These are phyloP conservation scores for Alternaria burnsii DNA, from an alignment of 2,329 filamentous ascomycete species.

Conservation along the genomic window DNA sequence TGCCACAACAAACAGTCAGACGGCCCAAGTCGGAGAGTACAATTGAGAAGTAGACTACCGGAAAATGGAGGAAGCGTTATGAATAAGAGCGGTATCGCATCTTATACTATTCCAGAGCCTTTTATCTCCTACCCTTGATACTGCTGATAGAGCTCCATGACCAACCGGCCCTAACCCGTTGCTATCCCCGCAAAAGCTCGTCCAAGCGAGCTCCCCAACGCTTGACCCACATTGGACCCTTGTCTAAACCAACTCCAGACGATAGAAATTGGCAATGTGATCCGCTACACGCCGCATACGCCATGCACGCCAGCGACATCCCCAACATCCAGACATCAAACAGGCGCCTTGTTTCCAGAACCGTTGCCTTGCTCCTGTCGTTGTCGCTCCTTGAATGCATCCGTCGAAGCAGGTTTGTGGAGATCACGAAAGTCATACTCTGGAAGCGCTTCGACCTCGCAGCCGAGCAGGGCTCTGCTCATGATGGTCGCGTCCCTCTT, in stretches of 20 bases:
- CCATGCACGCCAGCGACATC: slow-evolving; percentile 2
- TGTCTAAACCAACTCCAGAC: slow-evolving; percentile 14
- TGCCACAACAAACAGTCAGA: not conserved
- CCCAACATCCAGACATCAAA: not conserved
- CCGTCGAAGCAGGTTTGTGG: too few relatives aligned
- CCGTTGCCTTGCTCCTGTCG: not conserved
- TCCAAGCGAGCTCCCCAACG: slow-evolving; percentile 21
- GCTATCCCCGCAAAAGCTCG: slow-evolving; percentile 29
- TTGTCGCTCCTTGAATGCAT: not conserved
- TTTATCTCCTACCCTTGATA: slow-evolving; percentile 16
- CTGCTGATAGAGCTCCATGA: slow-evolving; percentile 16
- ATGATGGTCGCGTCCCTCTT: not conserved
- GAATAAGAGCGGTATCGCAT: slow-evolving; percentile 2
- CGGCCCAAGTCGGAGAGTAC: not conserved
- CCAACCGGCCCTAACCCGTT: slow-evolving; percentile 25
- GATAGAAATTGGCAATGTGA: slow-evolving; percentile 10
- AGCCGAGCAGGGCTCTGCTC: not conserved
- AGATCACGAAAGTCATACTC: not conserved
- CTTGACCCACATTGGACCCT: slow-evolving; percentile 16
- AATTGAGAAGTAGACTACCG: not conserved
- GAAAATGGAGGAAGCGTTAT: not conserved
- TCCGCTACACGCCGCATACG: slow-evolving; percentile 29
- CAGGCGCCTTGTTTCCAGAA: not conserved
- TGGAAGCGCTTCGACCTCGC: not conserved
- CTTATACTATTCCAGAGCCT: slow-evolving; percentile 14